Evolutionary conservation across 2,329 filamentous ascomycete species (phyloP), one percentile per base, ranked within the genome.

Genomic region (Tolypocladium amazonense): DNA sequence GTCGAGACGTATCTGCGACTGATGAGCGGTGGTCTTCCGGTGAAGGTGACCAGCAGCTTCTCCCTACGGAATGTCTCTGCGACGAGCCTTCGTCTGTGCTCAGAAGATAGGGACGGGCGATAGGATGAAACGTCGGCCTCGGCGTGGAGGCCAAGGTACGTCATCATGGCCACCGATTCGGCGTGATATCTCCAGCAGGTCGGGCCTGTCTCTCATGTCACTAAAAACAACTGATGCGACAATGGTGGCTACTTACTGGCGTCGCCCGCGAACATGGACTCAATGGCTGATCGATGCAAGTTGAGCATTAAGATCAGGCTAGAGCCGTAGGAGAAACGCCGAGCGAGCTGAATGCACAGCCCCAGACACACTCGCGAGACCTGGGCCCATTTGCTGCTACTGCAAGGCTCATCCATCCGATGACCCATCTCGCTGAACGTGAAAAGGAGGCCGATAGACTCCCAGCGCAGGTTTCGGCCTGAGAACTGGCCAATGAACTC

Each of bases 391-490:
- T 12, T 5, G 4, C 25, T 35, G 33, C 33, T n/a, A 15, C 5
- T 12, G 23, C 23, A 11, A 37, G 33, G 33, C 33, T 38, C 20
- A 3, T n/a, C 18, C 1, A 12, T 18, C 30, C 7, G 12, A 23
- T 27, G 43, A 3, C 50, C 57, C 23, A 58, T 35, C 27, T 62
- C 57, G 23, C 27, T 23, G 35, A 56, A 62, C 23, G 52, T 56
- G 39, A 55, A 79, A 1, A 77, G 63, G 14, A 78, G 58, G 0
- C 76, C 77, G 1, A 80, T 58, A 0, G 74, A 72, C 58, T 80
- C 77, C 77, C 77, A 80, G 1, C 77, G 70, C 25, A 76, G 65
- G 20, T 72, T 72, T 0, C 62, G 61, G 0, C 76, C 76, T 0
- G 67, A 69, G 56, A 79, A 76, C 41, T 77, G 74, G 2, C 64